A percentile compares a stretch with the other conserved stretches of the same genome.
These are phyloP conservation scores for Jimgerdemannia lactiflua DNA, from an alignment of 192 early-diverging fungal genomes.

Conservation along the genomic window DNA sequence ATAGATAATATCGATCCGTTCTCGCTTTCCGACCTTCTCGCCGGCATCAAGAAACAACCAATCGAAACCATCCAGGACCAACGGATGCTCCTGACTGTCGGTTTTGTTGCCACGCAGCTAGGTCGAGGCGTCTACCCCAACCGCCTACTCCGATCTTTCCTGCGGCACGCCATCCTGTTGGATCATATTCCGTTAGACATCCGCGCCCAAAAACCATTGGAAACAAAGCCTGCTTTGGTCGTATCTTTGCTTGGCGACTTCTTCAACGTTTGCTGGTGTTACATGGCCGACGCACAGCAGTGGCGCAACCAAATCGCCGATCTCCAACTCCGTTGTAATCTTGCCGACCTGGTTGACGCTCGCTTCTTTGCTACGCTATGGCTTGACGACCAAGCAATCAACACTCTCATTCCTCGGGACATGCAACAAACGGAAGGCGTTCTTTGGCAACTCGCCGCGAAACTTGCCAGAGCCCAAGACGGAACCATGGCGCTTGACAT, in stretches of 20 bases:
- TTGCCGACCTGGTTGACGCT: conserved; percentile 17
- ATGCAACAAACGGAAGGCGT: conserved; percentile 5
- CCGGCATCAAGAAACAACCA: neutral
- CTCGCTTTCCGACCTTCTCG: neutral
- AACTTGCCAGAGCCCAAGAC: no score
- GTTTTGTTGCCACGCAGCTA: no score
- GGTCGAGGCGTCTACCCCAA: no score
- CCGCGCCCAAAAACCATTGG: neutral
- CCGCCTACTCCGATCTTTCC: conserved; percentile 4
- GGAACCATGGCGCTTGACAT: no score
- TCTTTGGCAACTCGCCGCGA: no score
- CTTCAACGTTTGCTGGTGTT: neutral
- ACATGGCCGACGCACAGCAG: no score
- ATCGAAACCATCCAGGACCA: no score
- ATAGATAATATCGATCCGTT: neutral
- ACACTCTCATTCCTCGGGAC: neutral
- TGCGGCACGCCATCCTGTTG: conserved; percentile 13
- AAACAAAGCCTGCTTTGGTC: no score
- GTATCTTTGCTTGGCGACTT: conserved; percentile 1
- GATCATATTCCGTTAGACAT: conserved; percentile 14
- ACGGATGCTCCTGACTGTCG: no score
- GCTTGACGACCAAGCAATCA: no score
- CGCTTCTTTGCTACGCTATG: conserved; percentile 10
- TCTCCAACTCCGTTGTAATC: conserved; percentile 1
- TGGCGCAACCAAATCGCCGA: neutral